A percentile compares a stretch with the other conserved stretches of the same genome.
Evolutionary conservation across 1,284 basidiomycete species (phyloP).

Genomic region (Cryptococcus neoformans): DNA sequence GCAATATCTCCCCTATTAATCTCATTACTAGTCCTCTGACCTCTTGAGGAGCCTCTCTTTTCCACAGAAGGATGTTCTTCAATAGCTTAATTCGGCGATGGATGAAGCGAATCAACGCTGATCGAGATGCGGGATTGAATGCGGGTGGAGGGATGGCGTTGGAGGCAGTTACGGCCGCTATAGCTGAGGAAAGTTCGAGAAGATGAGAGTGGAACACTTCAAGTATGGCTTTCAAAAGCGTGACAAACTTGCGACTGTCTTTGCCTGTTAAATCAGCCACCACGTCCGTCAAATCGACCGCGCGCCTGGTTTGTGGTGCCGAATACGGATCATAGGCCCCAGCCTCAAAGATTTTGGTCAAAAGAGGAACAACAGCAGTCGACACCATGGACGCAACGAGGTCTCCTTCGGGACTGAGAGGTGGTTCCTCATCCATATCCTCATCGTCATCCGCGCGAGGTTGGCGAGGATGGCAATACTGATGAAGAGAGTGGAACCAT

Average conservation of each 20-base stretch:
- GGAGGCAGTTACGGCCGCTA: constrained; percentile 33
- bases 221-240: constrained; percentile 65
- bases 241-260: constrained; percentile 63
- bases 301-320: constrained; percentile 59
- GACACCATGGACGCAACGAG: constrained; percentile 84
- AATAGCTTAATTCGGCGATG: constrained; percentile 69
- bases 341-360: constrained; percentile 65
- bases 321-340: constrained; percentile 83
- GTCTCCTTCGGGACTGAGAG: constrained; percentile 76
- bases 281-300: constrained; percentile 75
- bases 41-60: constrained; percentile 65
- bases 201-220: constrained; percentile 61
- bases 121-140: constrained; percentile 73
- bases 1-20: constrained; percentile 61
- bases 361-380: constrained; percentile 71
- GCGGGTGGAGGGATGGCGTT: constrained; percentile 51
- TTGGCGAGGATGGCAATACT: constrained; percentile 63
- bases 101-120: constrained; percentile 68
- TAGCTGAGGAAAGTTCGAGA: constrained; percentile 52
- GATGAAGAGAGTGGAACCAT: constrained; percentile 76
- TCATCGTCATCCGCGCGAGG: constrained; percentile 39
- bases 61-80: constrained; percentile 68
- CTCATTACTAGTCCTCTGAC: constrained; percentile 58
- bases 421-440: constrained; percentile 54
- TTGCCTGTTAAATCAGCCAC: constrained; percentile 70